A percentile compares a stretch with the other conserved stretches of the same genome.
Conservation (phyloP, 768 basidiomycete species). For the Kwoniella dendrophila region DNA sequence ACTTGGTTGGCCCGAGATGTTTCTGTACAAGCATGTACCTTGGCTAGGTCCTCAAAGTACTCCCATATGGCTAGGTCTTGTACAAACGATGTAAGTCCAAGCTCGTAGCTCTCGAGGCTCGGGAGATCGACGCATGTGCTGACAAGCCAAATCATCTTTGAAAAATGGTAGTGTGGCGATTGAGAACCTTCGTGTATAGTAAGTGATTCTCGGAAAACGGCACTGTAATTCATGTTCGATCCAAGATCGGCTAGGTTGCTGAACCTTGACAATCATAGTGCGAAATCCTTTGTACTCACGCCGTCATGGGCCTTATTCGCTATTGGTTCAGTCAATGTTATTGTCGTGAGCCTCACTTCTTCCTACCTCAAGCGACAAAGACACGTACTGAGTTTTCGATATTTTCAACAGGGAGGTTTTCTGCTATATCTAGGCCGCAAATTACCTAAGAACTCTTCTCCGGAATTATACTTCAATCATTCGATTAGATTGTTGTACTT, state of each 20-base stretch:
- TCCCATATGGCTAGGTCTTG: conserved; percentile 29
- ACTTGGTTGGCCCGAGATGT: conserved; percentile 37
- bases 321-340: conserved; percentile 32
- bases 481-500: conserved; percentile 29
- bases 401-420: conserved; percentile 15
- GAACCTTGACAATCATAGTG: conserved; percentile 9
- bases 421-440: conserved; percentile 28
- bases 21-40: conserved; percentile 26
- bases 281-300: conserved; percentile 23
- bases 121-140: background rate
- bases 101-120: background rate
- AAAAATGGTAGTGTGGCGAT: conserved; percentile 24
- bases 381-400: background rate
- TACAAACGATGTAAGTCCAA: conserved; percentile 39
- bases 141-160: background rate
- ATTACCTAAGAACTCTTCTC: conserved; percentile 35
- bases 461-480: conserved; percentile 38
- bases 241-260: background rate
- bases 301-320: conserved; percentile 34
- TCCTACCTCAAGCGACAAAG: background rate
- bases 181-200: conserved; percentile 37
- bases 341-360: conserved; percentile 23
- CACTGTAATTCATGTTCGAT: background rate
- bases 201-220: conserved; percentile 6
- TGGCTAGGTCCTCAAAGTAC: conserved; percentile 48